Evolutionary conservation across 2,329 filamentous ascomycete genomes (phyloP).

Genomic region (Chaetomium strumarium): DNA sequence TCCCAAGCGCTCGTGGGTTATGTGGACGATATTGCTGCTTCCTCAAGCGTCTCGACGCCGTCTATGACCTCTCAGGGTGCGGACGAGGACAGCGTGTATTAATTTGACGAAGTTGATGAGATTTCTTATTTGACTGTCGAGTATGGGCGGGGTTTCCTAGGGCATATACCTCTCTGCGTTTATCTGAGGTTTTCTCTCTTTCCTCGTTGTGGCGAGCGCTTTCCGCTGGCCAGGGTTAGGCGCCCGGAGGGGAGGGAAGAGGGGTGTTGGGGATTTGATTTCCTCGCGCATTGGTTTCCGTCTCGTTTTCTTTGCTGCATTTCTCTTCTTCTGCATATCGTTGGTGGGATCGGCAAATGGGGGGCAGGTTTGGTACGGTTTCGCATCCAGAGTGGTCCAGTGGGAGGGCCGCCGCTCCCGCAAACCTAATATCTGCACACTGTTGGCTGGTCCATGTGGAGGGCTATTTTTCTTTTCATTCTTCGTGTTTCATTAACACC

Average conservation of each 20-base stretch:
- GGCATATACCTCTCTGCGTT: conserved; percentile 39
- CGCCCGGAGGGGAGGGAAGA: conserved; percentile 13
- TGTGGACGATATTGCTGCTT: conserved; percentile 73
- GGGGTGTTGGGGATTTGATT: conserved; percentile 21
- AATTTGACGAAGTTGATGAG: conserved; percentile 47
- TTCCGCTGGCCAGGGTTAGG: conserved; percentile 17
- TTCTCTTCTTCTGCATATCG: conserved; percentile 27
- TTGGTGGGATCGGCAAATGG: conserved; percentile 40
- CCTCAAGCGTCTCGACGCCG: conserved; percentile 62
- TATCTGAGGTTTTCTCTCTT: conserved; percentile 13
- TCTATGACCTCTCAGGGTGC: conserved; percentile 67
- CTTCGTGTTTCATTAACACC: conserved; percentile 21
- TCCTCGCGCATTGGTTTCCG: conserved; percentile 17
- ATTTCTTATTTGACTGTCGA: conserved; percentile 43
- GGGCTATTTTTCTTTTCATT: conserved; percentile 27
- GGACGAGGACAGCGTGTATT: conserved; percentile 68
- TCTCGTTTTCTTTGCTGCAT: conserved; percentile 26
- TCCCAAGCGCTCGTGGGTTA: conserved; percentile 92
- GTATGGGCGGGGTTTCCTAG: conserved; percentile 32
- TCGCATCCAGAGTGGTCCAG: conserved; percentile 32
- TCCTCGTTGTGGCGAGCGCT: conserved; percentile 26
- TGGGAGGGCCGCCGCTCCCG: conserved; percentile 30
- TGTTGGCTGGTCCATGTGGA: conserved; percentile 49
- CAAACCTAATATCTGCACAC: conserved; percentile 42
- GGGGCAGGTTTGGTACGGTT: conserved; percentile 35